Evolutionary conservation across 176 grass and related monocot genomes (phyloP), one percentile per base, ranked within the genome.

Genomic region (Poa annua): DNA sequence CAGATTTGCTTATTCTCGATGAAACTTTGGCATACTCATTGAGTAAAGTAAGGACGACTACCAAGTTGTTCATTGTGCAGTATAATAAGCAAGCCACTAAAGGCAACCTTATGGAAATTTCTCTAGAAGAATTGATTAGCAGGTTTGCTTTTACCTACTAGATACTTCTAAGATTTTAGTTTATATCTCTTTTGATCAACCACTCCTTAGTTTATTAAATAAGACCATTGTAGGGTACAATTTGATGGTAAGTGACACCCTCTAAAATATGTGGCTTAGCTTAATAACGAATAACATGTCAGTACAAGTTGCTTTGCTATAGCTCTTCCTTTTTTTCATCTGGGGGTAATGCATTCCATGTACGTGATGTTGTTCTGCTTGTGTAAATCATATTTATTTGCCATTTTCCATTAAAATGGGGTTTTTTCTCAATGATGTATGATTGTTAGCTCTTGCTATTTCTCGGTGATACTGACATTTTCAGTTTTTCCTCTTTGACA

Each of bases 61-160:
- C 88, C n/a, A 88, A 77, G 53, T 34, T 93, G 34, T 88, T 88
- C 50, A 68, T 93, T 44, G 50, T 90, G 54, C 44, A 83, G 51
- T 93, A 82, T 66, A 75, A 61, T 66, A 75, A 61, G 22, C 68
- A 86, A 76, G 55, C n/a, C 42, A 70, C 33, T 1, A 77, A 56
- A 50, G 8, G 29, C 51, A 81, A 76, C 3, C 69, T 90, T 17
- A 65, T 26, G 44, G 88, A 86, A 77, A 42, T 86, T n/a, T 76
- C 74, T 74, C n/a, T 93, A 36, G 55, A 88, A 86, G 36, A 77
- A 36, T 50, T 93, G 72, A 57, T 90, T n/a, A 15, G 5, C 47
- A 93, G 91, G 91, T 93, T 71, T 83, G 85, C 67, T 57, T 79
- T 51, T 49, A 75, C 11, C 20, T 13, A 32, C 38, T 68, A 22